Evolutionary conservation across 345 rosid genomes (phyloP).

Genomic region (Arabidopsis thaliana): DNA sequence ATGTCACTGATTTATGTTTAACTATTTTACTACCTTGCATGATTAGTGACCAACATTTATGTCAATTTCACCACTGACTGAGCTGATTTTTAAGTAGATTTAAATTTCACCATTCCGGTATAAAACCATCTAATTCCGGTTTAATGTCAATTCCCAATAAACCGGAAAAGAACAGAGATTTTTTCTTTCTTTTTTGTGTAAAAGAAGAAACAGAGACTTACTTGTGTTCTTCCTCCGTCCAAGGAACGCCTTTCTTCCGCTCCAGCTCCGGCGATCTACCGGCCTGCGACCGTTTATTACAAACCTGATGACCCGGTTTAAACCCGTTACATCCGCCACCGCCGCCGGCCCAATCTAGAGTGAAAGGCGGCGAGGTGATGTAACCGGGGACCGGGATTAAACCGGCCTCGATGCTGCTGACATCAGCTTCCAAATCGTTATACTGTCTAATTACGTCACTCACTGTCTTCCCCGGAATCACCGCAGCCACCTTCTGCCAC

Average conservation of each 20-base stretch:
- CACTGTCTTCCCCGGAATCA: conserved; percentile 89
- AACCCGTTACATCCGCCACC: conserved; percentile 31
- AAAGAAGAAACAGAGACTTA: conserved; percentile 39
- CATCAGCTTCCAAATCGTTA: conserved; percentile 77
- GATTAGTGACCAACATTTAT: conserved; percentile 4
- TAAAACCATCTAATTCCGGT: conserved; percentile 5
- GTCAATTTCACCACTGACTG: not conserved
- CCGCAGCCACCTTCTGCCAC: conserved; percentile 77
- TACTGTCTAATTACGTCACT: conserved; percentile 86
- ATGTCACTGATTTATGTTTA: not conserved
- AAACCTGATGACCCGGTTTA: conserved; percentile 34
- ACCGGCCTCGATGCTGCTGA: conserved; percentile 85
- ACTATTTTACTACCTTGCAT: not conserved
- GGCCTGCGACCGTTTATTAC: conserved; percentile 59
- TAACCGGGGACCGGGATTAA: conserved; percentile 74
- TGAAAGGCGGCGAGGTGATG: conserved; percentile 62
- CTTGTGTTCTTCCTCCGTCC: conserved; percentile 99
- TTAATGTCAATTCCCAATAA: not conserved
- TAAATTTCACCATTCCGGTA: not conserved
- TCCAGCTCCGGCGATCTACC: conserved; percentile 75
- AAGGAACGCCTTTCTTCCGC: conserved; percentile 97
- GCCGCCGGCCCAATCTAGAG: conserved; percentile 64
- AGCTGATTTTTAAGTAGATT: not conserved
- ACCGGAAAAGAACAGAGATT: conserved; percentile 31
- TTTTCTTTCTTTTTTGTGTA: not conserved